These are phyloP conservation scores for Keqinozyma sinolaborantium DNA, from an alignment of 1,139 yeast genomes.

Conservation along the genomic window DNA sequence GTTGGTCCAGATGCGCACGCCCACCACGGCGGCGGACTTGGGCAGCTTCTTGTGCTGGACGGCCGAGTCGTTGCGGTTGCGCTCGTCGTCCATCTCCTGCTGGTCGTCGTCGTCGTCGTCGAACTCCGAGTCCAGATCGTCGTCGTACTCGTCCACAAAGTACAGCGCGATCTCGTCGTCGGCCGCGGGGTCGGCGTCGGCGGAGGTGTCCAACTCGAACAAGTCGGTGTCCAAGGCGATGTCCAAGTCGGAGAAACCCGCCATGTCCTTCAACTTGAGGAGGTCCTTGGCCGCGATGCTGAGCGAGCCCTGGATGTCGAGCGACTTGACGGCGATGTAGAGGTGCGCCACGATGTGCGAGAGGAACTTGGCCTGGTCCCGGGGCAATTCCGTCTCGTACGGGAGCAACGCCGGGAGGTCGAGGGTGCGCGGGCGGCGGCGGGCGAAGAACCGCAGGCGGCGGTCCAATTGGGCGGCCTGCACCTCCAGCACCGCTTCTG, in stretches of 20 bases:
- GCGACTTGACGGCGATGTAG: constrained; percentile 71
- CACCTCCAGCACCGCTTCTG: constrained; percentile 44
- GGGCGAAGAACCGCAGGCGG: constrained; percentile 53
- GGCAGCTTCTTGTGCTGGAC: constrained; percentile 57
- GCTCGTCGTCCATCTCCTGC: constrained; percentile 37
- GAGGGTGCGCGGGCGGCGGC: constrained; percentile 50
- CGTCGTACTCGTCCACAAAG: constrained; percentile 16
- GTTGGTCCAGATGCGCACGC: constrained; percentile 84
- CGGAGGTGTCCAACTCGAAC: constrained; percentile 23
- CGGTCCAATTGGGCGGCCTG: constrained; percentile 42
- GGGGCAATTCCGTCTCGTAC: constrained; percentile 65
- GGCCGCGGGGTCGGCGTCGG: constrained; percentile 7
- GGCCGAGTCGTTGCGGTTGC: constrained; percentile 28
- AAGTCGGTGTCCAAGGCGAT: constrained; percentile 54
- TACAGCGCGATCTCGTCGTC: constrained; percentile 19
- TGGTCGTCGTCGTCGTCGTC: constrained; percentile 17
- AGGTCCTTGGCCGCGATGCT: constrained; percentile 65
- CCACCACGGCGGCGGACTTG: constrained; percentile 68
- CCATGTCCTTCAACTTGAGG: constrained; percentile 31
- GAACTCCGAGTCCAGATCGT: constrained; percentile 23
- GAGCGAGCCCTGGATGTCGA: constrained; percentile 73
- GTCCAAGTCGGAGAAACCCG: constrained; percentile 43
- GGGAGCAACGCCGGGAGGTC: constrained; percentile 68
- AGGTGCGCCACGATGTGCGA: constrained; percentile 77
- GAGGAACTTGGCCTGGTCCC: constrained; percentile 71